Base-by-base conservation (phyloP, 441 rosid genomes). In the Raphanus hybrid region DNA sequence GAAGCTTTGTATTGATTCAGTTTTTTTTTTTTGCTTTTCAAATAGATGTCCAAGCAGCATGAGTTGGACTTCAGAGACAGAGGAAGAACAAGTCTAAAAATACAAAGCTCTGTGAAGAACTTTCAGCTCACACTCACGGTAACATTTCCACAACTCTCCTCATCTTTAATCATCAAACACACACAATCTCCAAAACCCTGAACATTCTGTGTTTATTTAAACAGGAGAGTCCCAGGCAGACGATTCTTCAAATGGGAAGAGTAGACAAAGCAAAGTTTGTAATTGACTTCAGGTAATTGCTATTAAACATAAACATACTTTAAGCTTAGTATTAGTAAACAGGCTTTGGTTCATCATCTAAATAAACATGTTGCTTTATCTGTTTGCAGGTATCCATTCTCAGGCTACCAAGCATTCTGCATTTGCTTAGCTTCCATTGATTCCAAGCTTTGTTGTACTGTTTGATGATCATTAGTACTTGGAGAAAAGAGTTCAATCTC, bases 351-450 rank as follows among this genome's bases (percentile, higher is more conserved):
- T n/a, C n/a, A n/a, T n/a, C n/a, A 4, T 52, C 58, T 15, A 52
- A 6, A 52, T 6, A 52, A 52, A 52, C 58, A 0, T 15, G 23
- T 52, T 16, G 58, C 5, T 15, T 54, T 55, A n/a, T 71, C 27
- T n/a, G 65, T 55, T 11, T 82, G 83, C 93, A 94, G 98, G 85
- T 85, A 88, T 81, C 99, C 97, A 8, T 81, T 90, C 62, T 88
- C 96, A 4, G 97, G 94, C 62, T 94, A 87, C 82, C 98, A 92
- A 78, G 93, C 99, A 60, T 90, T 94, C 81, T 88, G 91, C 86
- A 91, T 91, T 64, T 89, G 99, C 80, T 86, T 92, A 85, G 93
- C 96, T 82, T 90, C 99, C 41, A 87, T 95, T 12, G 98, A 92
- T 84, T 84, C 97, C 6, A 95, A 92, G 84, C 92, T 92, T 16